Percentiles rank a stretch among this genome's conserved stretches.
Evolutionary conservation across 1,139 yeast genomes (phyloP).

Genomic region (Geotrichum cucujoidarum): DNA sequence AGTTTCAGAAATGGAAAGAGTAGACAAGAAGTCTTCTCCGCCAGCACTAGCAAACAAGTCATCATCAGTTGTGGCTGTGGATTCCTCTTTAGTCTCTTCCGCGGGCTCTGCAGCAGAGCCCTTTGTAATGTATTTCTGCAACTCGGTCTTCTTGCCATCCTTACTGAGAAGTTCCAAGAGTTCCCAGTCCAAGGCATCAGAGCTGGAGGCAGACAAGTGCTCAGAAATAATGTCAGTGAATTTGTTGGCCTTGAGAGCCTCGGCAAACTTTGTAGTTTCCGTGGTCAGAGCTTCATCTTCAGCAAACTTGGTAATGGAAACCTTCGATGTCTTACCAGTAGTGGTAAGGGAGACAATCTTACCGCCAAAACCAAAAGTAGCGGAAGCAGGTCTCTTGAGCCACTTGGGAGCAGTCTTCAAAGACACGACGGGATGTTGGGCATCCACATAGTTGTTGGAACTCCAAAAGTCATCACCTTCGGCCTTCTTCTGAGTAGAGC

Average conservation of each 20-base stretch:
- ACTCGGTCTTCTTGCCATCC: conserved; percentile 42
- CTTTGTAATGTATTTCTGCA: conserved; percentile 29
- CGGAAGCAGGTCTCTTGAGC: conserved; percentile 73
- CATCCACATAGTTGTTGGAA: conserved; percentile 58
- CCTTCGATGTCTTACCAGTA: conserved; percentile 39
- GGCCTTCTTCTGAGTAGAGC: conserved; percentile 21
- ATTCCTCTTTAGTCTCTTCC: conserved; percentile 28
- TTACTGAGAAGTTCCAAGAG: conserved; percentile 52
- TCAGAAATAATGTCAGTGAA: conserved; percentile 52
- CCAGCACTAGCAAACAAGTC: conserved; percentile 26
- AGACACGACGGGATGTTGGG: conserved; percentile 59
- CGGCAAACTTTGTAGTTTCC: conserved; percentile 45
- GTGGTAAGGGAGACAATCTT: conserved; percentile 60
- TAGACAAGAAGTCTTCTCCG: conserved; percentile 36
- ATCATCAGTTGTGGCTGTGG: conserved; percentile 30
- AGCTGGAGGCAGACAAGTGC: conserved; percentile 42
- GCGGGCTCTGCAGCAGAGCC: conserved; percentile 25
- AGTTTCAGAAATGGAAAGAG: conserved; percentile 24
- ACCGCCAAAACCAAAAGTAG: conserved; percentile 91
- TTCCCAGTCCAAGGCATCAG: conserved; percentile 72
- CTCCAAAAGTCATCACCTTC: conserved; percentile 71
- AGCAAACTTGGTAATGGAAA: conserved; percentile 50
- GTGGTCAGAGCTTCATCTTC: conserved; percentile 37
- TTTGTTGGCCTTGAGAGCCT: conserved; percentile 56
- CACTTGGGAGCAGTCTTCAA: conserved; percentile 82